Base-by-base conservation (phyloP, 2,329 filamentous ascomycete genomes). In the Cryphonectria carpinicola region DNA sequence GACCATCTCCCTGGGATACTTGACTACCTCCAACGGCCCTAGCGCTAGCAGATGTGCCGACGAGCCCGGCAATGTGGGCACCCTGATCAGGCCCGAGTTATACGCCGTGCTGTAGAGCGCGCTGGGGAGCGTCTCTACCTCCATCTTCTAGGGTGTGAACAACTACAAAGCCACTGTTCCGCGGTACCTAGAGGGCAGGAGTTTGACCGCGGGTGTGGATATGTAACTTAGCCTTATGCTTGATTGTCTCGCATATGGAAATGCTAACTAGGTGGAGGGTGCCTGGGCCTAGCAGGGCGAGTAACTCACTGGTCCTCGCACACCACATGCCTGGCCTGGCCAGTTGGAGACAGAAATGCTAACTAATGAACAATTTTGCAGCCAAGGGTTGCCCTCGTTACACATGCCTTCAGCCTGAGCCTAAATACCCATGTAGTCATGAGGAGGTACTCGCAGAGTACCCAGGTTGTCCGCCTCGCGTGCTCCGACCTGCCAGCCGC, bases 371-470 rank as follows among this genome's bases (percentile, higher is more conserved):
- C 35, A 32, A 3, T 60, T 7, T 60, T 35, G n/a, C 25, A 3
- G 3, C 22, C 25, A 14, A 65, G 63, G 14, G 43, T n/a, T 13
- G 32, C 22, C 4, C 13, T 37, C n/a, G 41, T 49, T 19, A n/a
- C 17, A n/a, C 19, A 13, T n/a, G 78, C 80, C 1, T 75, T 78
- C 41, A 74, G 72, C 17, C 67, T 76, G 6, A 84, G 83, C 69
- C 82, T 82, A 0, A 73, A 75, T 41, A 83, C 82, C 2, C 79
- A 80, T 39, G 73, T 84, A 49, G 81, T 84, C 7, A 76, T 84
- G 74, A 77, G 80, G 11, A 83, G 82, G 13, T 84, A 77, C 65
- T 76, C 74, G 13, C 77, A 79, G 66, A 77, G 77, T 39, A 76
- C 72, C 5, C 77, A 78, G 72, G 66, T 79, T 32, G 74, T 78